These are phyloP conservation scores for Jatropha multifida DNA, from an alignment of 441 rosid genomes.

Conservation along the genomic window DNA sequence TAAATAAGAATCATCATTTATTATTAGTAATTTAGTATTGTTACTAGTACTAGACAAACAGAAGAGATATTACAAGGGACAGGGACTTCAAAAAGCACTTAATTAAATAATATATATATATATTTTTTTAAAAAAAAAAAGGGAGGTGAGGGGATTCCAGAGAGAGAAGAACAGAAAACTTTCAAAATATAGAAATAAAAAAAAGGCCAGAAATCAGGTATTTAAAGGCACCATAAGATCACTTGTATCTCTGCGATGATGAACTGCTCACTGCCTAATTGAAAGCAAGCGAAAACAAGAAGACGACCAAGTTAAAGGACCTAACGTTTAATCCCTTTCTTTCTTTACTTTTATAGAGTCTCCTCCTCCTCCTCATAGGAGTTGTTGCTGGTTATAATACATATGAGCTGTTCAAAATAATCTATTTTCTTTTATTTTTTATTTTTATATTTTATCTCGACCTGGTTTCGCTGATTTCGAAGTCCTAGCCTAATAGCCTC, in stretches of 20 bases:
- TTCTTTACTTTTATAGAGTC: neutral
- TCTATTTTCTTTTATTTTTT: neutral
- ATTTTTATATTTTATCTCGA: neutral
- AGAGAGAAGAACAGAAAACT: constrained; percentile 14
- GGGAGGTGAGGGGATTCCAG: constrained; percentile 30
- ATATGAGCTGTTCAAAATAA: constrained; percentile 7
- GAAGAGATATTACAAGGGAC: constrained; percentile 15
- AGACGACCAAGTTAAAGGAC: constrained; percentile 6
- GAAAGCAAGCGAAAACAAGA: neutral
- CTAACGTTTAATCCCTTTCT: neutral
- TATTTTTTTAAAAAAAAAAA: neutral
- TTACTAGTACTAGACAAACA: constrained; percentile 4
- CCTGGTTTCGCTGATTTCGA: constrained; percentile 21
- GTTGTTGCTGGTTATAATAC: neutral
- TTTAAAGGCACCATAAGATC: constrained; percentile 32
- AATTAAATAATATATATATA: constrained; percentile 5
- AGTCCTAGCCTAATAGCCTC: constrained; percentile 3
- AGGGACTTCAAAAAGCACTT: constrained; percentile 35
- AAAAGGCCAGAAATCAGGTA: constrained; percentile 29
- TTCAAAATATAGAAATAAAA: neutral
- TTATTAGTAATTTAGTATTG: neutral
- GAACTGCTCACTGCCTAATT: constrained; percentile 6
- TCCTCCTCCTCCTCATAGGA: too few relatives aligned
- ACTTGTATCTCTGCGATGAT: constrained; percentile 24
- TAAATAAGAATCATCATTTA: neutral